Evolutionary conservation across 495 filamentous ascomycete species (phyloP).

Genomic region (Penicillium soppii): DNA sequence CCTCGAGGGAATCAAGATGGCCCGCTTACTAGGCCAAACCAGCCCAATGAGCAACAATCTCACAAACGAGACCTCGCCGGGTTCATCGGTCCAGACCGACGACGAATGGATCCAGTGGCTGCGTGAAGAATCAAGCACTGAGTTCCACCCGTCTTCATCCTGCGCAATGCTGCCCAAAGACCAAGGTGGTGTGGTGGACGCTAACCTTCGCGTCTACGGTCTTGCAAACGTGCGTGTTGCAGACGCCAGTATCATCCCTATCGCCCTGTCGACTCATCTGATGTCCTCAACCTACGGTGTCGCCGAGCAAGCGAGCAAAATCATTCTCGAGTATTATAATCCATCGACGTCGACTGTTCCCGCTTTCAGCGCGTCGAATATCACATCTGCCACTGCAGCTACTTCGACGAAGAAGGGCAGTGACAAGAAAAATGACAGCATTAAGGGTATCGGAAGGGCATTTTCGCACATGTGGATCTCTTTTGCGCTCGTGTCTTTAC

Average conservation of each 20-base stretch:
- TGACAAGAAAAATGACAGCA: background rate
- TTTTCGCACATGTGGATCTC: background rate
- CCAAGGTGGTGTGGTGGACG: constrained; percentile 50
- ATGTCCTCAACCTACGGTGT: constrained; percentile 51
- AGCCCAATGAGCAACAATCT: constrained; percentile 22
- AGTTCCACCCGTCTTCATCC: constrained; percentile 50
- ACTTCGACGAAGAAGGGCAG: background rate
- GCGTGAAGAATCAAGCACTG: constrained; percentile 23
- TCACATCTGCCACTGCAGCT: background rate
- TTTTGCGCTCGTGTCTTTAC: background rate
- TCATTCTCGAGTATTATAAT: constrained; percentile 9
- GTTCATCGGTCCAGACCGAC: constrained; percentile 20
- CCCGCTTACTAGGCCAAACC: constrained; percentile 27
- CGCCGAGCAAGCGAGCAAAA: constrained; percentile 41
- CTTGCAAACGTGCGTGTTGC: constrained; percentile 51
- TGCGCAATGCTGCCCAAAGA: constrained; percentile 50
- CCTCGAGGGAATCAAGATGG: constrained; percentile 31
- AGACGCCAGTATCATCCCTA: constrained; percentile 46
- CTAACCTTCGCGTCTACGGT: constrained; percentile 48
- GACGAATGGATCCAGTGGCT: constrained; percentile 28
- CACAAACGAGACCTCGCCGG: constrained; percentile 25
- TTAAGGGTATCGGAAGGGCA: background rate
- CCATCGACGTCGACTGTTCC: background rate
- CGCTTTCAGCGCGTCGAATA: background rate
- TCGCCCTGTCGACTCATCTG: constrained; percentile 49